Conservation (phyloP, 176 grass and related monocot species). For the Triticum monococcum region DNA sequence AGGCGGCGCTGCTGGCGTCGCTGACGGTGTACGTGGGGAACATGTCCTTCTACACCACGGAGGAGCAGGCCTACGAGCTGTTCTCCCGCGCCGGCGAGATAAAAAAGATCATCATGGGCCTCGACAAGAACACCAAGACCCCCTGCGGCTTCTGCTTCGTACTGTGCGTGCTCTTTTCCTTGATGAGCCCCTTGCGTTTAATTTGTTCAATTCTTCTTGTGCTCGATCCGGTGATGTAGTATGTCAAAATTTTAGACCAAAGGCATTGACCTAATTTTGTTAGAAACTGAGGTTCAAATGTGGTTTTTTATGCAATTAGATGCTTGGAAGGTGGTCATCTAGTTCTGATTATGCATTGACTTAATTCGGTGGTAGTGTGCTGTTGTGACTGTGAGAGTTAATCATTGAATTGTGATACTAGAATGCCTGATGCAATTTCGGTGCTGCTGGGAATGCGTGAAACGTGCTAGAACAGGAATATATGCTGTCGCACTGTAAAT, state of each 20-base stretch:
- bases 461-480: not conserved
- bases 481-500: not conserved
- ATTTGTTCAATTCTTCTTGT: not conserved
- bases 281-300: not conserved
- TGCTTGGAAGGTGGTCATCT: not conserved
- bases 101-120: conserved; percentile 98
- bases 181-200: not conserved
- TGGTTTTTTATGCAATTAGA: conserved; percentile 29
- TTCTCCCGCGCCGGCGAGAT: conserved; percentile 94
- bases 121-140: conserved; percentile 93
- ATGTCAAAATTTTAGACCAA: not conserved
- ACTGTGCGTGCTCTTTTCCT: conserved; percentile 37
- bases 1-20: conserved; percentile 66
- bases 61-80: conserved; percentile 94
- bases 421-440: not conserved
- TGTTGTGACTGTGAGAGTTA: not conserved
- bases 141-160: conserved; percentile 98
- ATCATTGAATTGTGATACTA: not conserved
- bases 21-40: conserved; percentile 90
- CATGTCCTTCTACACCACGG: conserved; percentile 98
- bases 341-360: conserved; percentile 9
- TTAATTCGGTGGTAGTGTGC: not conserved
- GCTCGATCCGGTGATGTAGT: not conserved
- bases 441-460: not conserved
- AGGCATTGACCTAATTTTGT: not conserved